Conservation (phyloP, 108 stramenopile genomes). For the Schizochytrium sp. region DNA sequence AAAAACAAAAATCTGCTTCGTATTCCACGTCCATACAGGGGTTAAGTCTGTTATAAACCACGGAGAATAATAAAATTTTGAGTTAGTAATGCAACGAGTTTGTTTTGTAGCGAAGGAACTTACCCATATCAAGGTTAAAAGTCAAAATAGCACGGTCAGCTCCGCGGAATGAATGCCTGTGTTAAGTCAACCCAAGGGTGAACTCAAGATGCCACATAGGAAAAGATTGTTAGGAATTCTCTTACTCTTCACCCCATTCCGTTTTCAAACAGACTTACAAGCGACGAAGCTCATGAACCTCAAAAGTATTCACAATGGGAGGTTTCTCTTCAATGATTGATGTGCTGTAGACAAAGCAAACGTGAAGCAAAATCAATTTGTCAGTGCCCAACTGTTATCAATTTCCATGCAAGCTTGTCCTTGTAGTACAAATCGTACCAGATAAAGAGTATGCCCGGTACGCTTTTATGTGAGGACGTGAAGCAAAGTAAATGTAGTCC, state of each 20-base stretch:
- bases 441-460: neutral
- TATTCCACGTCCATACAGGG: conserved; percentile 45
- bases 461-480: neutral
- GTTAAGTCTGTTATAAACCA: neutral
- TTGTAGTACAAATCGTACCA: neutral
- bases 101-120: neutral
- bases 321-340: conserved; percentile 10
- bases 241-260: too few species aligned
- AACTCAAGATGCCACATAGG: too few species aligned
- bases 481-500: too few species aligned
- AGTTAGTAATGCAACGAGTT: conserved; percentile 4
- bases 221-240: too few species aligned
- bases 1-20: conserved; percentile 41
- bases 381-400: neutral
- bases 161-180: conserved; percentile 14
- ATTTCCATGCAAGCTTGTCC: neutral
- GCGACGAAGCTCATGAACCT: conserved; percentile 33
- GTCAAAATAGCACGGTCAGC: conserved; percentile 38
- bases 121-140: conserved; percentile 36
- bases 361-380: too few species aligned
- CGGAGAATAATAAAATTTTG: neutral
- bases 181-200: neutral
- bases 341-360: neutral
- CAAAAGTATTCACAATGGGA: conserved; percentile 49
- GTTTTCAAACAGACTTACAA: neutral